phyloP scores from a whole-genome alignment of 139 green algal species.

The Chlorella sp. region DNA sequence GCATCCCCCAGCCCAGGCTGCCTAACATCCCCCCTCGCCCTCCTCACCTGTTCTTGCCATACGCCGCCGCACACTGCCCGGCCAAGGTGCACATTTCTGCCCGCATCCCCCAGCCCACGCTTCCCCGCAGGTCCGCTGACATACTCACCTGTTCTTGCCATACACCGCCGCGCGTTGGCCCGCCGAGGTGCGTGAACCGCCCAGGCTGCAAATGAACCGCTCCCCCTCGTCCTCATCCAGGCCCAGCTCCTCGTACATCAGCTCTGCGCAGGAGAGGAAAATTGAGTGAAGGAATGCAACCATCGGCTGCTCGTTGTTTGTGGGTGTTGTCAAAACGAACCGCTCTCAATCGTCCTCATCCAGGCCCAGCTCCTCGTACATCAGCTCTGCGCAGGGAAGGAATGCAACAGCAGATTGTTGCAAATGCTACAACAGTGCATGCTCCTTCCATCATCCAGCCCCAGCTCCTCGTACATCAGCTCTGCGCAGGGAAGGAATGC shows the following conservation, averaged over 20 bases:
- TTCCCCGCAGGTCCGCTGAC: not conserved
- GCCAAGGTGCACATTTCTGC: constrained; percentile 6
- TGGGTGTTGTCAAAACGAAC: no score
- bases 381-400: not conserved
- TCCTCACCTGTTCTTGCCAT: not conserved
- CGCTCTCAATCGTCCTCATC: not conserved
- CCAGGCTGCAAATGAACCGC: constrained; percentile 19
- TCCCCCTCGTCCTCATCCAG: constrained; percentile 14
- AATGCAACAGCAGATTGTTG: not conserved
- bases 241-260: constrained; percentile 44
- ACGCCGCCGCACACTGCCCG: not conserved
- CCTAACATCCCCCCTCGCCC: no score
- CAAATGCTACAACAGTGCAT: no score
- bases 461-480: not conserved
- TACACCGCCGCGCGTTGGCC: not conserved
- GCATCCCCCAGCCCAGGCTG: no score
- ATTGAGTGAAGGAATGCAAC: not conserved
- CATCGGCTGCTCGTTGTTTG: no score
- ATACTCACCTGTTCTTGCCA: not conserved
- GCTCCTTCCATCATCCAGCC: not conserved
- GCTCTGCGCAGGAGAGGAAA: not conserved
- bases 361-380: not conserved
- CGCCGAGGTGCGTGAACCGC: not conserved
- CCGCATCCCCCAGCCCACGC: no score
- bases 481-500: not conserved